Evolutionary conservation across 2,329 filamentous ascomycete genomes (phyloP), one percentile per base, ranked within the genome.

Genomic region (Monosporascus sp.): DNA sequence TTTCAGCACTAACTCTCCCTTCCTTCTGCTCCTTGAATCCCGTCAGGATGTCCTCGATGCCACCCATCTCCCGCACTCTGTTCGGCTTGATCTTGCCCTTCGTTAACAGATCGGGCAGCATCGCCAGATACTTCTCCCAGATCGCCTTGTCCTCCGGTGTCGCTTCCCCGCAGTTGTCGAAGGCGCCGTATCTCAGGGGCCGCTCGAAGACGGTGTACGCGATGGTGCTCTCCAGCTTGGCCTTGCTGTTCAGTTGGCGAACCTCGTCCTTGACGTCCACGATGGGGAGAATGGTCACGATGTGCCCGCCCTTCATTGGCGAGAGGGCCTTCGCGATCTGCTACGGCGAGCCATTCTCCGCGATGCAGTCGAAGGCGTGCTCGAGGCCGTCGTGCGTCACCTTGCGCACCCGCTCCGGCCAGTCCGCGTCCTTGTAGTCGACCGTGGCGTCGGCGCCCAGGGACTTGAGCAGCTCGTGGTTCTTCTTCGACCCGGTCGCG

Each of bases 381-480:
- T 61, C 54, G 7, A 70, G 61, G 1, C 78, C 78, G 58, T 86
- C 82, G 0, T 84, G 84, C 5, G 80, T 84, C 39, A 90, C 64
- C 58, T 79, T 79, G 70, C 85, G 85, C 25, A 90, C 85, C 58
- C 82, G 70, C 5, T 71, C 71, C 17, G 74, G 70, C 67, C 79
- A 75, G 27, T 74, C 69, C 5, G 72, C 65, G 41, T 81, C 71
- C 5, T 74, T 75, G 64, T 67, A 67, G 49, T 67, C 64, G n/a
- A 68, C 51, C 5, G 59, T 58, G 17, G 56, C 62, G 31, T 68
- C 64, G 5, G 60, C 64, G 36, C 65, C 64, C 2, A 63, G 54
- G 5, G 56, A 51, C 37, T 49, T 57, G 6, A 68, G 60, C 9
- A 63, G 44, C 15, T 55, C 61, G 49, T 65, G 64, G 55, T 67